Evolutionary conservation across 2,329 filamentous ascomycete genomes (phyloP), one percentile per base, ranked within the genome.

Genomic region (Neofusicoccum laricinum): DNA sequence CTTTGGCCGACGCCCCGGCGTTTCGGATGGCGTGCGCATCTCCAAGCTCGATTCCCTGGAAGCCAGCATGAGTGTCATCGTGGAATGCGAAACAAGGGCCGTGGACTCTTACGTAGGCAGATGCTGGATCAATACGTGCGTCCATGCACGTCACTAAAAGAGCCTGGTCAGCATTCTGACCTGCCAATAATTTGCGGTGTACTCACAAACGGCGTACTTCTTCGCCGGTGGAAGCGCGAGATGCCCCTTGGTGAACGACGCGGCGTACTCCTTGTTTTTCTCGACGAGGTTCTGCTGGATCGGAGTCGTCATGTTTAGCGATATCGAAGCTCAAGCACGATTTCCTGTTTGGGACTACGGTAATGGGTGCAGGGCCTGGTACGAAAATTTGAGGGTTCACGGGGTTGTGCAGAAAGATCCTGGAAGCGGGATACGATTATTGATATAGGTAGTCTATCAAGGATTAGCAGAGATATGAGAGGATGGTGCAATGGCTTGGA

Each of bases 1-100:
- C 91, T 41, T 81, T 78, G 1, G 86, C 88, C 15, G 69, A 73
- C 55, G 68, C 72, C 11, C 79, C 79, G 4, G 79, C 80, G 68
- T 93, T 93, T 65, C 90, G 86, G 66, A 93, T 89, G 36, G 93
- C 86, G 75, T 95, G 91, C 0, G 91, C 91, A 68, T 93, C 90
- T 45, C 91, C 91, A 17, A 91, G 84, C 19, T 83, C 79, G 64
- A 93, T 88, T 8, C 88, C 89, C 62, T 92, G 89, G 10, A 46
- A 7, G n/a, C 3, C 36, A 14, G 19, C 41, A 61, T 41, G 25
- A 50, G 46, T 8, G 8, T 38, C 17, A 7, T 14, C 30, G 19
- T 50, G 14, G 15, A 30, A 30, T 30, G 17, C 19, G 48, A 51
- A 62, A 8, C 12, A 36, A 11, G 2, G 4, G 4, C n/a, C n/a